Evolutionary conservation across 1,139 yeast genomes (phyloP), one percentile per base, ranked within the genome.

Genomic region (Scheffersomyces segobiensis): DNA sequence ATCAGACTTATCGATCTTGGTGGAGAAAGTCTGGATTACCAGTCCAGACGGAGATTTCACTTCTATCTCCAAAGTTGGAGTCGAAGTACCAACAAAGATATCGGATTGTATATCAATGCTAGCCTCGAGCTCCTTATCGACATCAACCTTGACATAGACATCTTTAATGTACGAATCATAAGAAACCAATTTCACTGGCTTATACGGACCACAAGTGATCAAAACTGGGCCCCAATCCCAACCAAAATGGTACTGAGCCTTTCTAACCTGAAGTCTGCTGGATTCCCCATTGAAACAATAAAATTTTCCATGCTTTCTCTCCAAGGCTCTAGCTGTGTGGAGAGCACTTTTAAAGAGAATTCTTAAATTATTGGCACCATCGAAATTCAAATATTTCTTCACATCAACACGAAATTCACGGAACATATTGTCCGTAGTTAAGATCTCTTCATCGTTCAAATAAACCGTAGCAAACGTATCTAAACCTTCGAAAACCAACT

Each of bases 191-290:
- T 65, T 68, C 0, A 82, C 73, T 0, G 82, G 83, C 58, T 72
- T 71, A 63, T 72, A 81, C 12, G 83, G 83, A 5, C 86, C 86
- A 65, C 83, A 79, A 18, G 82, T 75, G 65, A 80, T 70, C 54
- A 82, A 65, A 1, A 73, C 66, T 7, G 86, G 87, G 12, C 86
- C 86, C 87, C 87, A 83, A 66, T 83, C 87, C 87, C 87, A 83
- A 3, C 87, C 87, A 65, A 74, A 83, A 60, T 83, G 86, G 63
- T 82, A 83, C 64, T 82, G 87, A 0, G 87, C 84, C 64, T 83
- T 83, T 60, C 87, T 70, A 10, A 79, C 76, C 26, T 74, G 71
- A 50, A 69, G 61, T 55, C 67, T 69, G 55, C 67, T 71, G 52
- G 71, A 57, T 18, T 58, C 59, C 12, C 61, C 59, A 46, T 63